Evolutionary conservation across 75 land plant genomes (phyloP).

Genomic region (Pinus albicaulis): DNA sequence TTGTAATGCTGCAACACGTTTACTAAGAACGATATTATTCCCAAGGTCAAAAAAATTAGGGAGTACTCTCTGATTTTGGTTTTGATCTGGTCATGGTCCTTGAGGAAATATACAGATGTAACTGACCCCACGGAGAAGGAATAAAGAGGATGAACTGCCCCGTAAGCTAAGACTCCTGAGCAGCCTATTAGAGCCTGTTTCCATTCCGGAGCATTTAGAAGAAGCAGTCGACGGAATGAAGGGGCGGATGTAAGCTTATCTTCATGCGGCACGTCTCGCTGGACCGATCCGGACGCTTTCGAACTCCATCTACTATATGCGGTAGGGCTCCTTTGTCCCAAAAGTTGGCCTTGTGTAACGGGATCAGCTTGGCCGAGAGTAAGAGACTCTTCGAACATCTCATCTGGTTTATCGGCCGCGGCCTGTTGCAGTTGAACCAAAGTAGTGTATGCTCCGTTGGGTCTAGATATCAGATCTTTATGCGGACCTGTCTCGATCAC

Average conservation of each 20-base stretch:
- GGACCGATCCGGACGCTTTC: constrained; percentile 6
- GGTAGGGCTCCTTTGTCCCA: background rate
- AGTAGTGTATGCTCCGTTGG: constrained; percentile 22
- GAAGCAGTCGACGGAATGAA: constrained; percentile 46
- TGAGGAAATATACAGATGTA: constrained; percentile 42
- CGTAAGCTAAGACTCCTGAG: constrained; percentile 47
- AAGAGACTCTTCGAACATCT: background rate
- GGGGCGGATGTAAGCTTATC: constrained; percentile 17
- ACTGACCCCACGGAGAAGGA: constrained; percentile 49
- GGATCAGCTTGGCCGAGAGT: background rate
- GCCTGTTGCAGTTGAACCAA: constrained; percentile 11
- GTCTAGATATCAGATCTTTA: constrained; percentile 2
- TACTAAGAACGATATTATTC: constrained; percentile 25
- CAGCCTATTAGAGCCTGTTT: constrained; percentile 48
- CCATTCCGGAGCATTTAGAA: constrained; percentile 75
- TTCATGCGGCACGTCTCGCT: background rate
- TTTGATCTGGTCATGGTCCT: constrained; percentile 28
- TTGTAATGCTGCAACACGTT: constrained; percentile 64
- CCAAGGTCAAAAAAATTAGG: constrained; percentile 33
- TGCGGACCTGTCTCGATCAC: constrained; percentile 16
- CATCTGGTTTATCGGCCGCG: background rate
- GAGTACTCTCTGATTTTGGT: constrained; percentile 29
- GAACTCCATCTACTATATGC: constrained; percentile 9
- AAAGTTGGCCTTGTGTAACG: constrained; percentile 18
- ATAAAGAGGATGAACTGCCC: constrained; percentile 58